These are phyloP conservation scores for Amanita inopinata DNA, from an alignment of 768 basidiomycete species.

Conservation along the genomic window DNA sequence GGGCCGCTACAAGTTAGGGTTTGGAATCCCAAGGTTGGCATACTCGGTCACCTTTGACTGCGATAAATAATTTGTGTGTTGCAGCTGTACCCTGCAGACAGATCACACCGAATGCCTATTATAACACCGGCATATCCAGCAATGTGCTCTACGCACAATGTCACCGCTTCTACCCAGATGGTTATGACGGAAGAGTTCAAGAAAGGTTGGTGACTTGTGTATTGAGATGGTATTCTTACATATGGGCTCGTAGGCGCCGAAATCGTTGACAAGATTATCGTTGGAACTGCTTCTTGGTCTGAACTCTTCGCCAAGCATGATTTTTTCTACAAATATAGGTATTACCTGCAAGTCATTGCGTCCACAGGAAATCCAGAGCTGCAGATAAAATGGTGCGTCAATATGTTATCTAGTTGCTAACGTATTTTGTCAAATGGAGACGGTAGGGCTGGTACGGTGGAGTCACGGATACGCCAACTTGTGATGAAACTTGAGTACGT, in stretches of 20 bases:
- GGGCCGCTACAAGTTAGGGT: conserved; percentile 89
- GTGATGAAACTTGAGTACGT: conserved; percentile 98
- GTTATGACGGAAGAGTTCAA: conserved; percentile 96
- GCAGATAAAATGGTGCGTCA: conserved; percentile 83
- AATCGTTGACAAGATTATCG: conserved; percentile 87
- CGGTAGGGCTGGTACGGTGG: conserved; percentile 84
- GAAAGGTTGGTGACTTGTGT: conserved; percentile 44
- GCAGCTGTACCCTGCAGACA: conserved; percentile 86
- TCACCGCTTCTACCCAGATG: conserved; percentile 89
- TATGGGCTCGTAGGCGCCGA: conserved; percentile 61
- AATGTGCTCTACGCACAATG: conserved; percentile 99
- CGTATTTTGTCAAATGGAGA: background rate
- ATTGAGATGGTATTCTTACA: conserved; percentile 1
- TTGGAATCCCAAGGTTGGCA: conserved; percentile 88
- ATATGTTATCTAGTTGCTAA: background rate
- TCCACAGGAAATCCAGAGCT: conserved; percentile 77
- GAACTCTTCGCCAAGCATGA: conserved; percentile 94
- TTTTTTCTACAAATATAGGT: conserved; percentile 94
- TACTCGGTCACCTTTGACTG: background rate
- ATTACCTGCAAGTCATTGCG: conserved; percentile 93
- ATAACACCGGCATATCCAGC: conserved; percentile 98
- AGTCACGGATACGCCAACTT: conserved; percentile 89
- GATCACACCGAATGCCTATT: conserved; percentile 97
- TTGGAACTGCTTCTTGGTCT: conserved; percentile 77
- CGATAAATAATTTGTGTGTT: conserved; percentile 4